Conservation (phyloP, 495 filamentous ascomycete genomes). For the Neurospora sp. region DNA sequence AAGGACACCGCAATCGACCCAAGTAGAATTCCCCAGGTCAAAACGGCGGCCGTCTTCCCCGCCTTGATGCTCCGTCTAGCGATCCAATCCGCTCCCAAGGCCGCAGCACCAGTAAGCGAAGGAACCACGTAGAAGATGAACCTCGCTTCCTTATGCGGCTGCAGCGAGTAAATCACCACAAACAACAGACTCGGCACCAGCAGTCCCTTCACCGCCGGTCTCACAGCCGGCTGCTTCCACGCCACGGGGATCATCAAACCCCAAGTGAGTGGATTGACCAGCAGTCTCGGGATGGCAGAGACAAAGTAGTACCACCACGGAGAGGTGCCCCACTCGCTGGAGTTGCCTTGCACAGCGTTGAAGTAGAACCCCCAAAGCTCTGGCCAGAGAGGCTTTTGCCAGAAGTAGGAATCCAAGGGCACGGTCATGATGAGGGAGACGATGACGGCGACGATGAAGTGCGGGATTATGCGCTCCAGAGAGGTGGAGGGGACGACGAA, state of each 20-base stretch:
- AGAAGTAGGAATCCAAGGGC: conserved; percentile 81
- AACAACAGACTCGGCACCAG: conserved; percentile 61
- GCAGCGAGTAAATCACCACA: conserved; percentile 65
- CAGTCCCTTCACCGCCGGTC: conserved; percentile 37
- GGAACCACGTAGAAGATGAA: conserved; percentile 91
- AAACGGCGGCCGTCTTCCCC: conserved; percentile 29
- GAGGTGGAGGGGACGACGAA: conserved; percentile 46
- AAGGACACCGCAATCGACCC: conserved; percentile 51
- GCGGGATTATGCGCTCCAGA: conserved; percentile 49
- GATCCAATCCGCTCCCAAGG: conserved; percentile 63
- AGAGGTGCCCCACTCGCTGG: conserved; percentile 77
- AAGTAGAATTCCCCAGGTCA: conserved; percentile 46
- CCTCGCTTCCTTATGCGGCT: conserved; percentile 94
- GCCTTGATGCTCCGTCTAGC: conserved; percentile 58
- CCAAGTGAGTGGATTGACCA: conserved; percentile 65
- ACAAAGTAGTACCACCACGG: conserved; percentile 79
- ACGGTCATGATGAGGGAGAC: conserved; percentile 58
- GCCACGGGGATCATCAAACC: conserved; percentile 57
- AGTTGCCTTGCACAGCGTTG: conserved; percentile 72
- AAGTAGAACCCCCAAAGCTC: conserved; percentile 84
- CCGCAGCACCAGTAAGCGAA: conserved; percentile 64
- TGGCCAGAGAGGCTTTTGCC: conserved; percentile 83
- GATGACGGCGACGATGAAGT: conserved; percentile 56
- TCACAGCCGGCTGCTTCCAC: conserved; percentile 39
- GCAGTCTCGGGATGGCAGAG: conserved; percentile 69